A percentile compares a stretch with the other conserved stretches of the same genome.
phyloP scores from a whole-genome alignment of 306 rosid genomes.

The Dryas alaskensis region DNA sequence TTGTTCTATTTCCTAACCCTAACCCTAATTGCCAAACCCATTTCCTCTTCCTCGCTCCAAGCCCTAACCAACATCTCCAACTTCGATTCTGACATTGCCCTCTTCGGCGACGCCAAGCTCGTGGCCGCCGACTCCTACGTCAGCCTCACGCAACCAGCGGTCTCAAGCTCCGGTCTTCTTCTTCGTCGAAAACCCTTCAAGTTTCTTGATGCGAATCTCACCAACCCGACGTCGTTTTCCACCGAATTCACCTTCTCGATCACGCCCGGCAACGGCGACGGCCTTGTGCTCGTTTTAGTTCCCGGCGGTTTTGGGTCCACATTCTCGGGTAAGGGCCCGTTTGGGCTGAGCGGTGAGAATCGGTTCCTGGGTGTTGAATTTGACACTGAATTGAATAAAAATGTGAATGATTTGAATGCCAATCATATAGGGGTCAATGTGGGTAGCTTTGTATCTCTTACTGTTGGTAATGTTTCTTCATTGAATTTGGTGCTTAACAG shows the following conservation, averaged over 20 bases:
- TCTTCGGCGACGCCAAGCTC: constrained; percentile 54
- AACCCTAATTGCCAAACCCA: constrained; percentile 30
- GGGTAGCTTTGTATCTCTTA: constrained; percentile 36
- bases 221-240: constrained; percentile 35
- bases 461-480: constrained; percentile 27
- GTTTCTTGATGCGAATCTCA: constrained; percentile 15
- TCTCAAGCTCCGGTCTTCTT: constrained; percentile 51
- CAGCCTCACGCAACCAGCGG: constrained; percentile 35
- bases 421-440: constrained; percentile 45
- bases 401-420: constrained; percentile 33
- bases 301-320: constrained; percentile 23
- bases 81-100: constrained; percentile 45
- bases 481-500: constrained; percentile 33
- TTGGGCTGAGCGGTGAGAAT: constrained; percentile 30
- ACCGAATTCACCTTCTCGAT: constrained; percentile 49
- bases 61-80: constrained; percentile 21
- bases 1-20: constrained; percentile 25
- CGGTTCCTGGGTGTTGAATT: constrained; percentile 42
- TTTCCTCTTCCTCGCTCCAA: constrained; percentile 26
- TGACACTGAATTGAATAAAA: constrained; percentile 36
- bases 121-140: constrained; percentile 35
- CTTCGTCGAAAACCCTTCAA: constrained; percentile 34
- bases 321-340: constrained; percentile 30
- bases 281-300: constrained; percentile 35
- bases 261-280: constrained; percentile 41